Evolutionary conservation across 371 early-diverging fungal genomes (phyloP).

Genomic region (Parasitella parasitica): DNA sequence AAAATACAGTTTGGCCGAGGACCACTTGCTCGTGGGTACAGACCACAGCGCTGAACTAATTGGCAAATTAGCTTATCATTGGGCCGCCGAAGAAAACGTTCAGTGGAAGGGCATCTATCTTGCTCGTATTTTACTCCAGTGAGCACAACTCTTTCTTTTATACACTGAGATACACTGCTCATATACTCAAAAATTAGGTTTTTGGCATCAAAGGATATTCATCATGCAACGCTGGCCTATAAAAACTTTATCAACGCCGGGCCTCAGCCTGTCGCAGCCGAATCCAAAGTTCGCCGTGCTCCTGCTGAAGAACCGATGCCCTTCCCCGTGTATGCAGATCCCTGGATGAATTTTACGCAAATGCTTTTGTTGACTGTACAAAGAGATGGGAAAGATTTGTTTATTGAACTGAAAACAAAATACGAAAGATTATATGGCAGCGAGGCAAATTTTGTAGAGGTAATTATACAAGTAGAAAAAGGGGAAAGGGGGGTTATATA

Average conservation of each 20-base stretch:
- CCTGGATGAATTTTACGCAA: constrained; percentile 72
- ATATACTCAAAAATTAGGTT: constrained; percentile 22
- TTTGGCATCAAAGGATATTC: constrained; percentile 69
- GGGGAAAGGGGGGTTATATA: too few relatives aligned
- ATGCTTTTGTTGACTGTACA: constrained; percentile 69
- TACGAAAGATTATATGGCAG: constrained; percentile 51
- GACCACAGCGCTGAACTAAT: constrained; percentile 74
- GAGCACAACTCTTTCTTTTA: background rate
- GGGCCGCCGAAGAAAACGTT: constrained; percentile 58
- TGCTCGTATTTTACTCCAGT: constrained; percentile 82
- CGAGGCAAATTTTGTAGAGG: constrained; percentile 40
- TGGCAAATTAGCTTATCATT: constrained; percentile 73
- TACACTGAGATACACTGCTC: too few relatives aligned
- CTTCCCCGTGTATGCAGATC: constrained; percentile 53
- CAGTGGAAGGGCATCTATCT: constrained; percentile 73
- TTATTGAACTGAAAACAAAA: constrained; percentile 50
- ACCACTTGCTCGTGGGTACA: constrained; percentile 76
- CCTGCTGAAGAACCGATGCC: constrained; percentile 36
- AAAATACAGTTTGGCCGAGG: constrained; percentile 67
- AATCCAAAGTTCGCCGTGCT: constrained; percentile 36
- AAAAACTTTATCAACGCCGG: constrained; percentile 53
- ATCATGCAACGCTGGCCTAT: constrained; percentile 69
- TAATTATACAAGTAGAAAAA: too few relatives aligned
- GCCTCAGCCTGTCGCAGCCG: constrained; percentile 25
- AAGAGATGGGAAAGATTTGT: constrained; percentile 63